phyloP scores from a whole-genome alignment of 169 alveolate genomes.

The Plasmodium vinckei region DNA sequence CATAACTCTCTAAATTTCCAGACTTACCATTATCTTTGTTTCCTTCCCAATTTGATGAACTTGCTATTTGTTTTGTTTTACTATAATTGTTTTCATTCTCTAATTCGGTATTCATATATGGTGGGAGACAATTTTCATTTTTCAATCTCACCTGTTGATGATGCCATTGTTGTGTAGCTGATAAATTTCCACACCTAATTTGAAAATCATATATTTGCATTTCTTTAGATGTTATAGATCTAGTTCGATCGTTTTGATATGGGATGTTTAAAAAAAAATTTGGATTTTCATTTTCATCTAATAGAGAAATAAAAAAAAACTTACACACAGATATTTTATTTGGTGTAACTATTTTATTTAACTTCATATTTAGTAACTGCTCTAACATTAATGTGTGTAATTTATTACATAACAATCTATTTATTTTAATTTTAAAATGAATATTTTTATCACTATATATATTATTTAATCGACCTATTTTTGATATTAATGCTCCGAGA shows the following conservation, averaged over 20 bases:
- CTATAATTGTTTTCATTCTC: neutral
- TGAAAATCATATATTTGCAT: neutral
- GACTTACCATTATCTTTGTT: neutral
- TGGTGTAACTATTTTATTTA: constrained; percentile 4
- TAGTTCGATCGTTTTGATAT: neutral
- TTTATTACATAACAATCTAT: constrained; percentile 18
- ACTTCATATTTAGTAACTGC: constrained; percentile 20
- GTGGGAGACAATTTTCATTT: neutral
- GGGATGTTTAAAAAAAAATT: neutral
- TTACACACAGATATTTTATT: constrained; percentile 54
- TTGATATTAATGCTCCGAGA: constrained; percentile 46
- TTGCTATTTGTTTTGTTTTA: neutral
- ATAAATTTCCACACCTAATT: neutral
- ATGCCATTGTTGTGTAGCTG: neutral
- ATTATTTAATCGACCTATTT: constrained; percentile 45
- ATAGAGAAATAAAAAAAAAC: constrained; percentile 49
- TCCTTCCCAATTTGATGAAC: neutral
- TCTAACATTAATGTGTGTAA: constrained; percentile 19
- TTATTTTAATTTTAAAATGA: constrained; percentile 44
- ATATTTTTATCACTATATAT: constrained; percentile 40
- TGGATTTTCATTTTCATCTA: constrained; percentile 37
- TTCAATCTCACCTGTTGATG: neutral
- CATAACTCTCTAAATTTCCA: neutral
- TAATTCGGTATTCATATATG: neutral
- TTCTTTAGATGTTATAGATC: neutral